phyloP scores from a whole-genome alignment of 163 green algal species.

The Botryococcus braunii region DNA sequence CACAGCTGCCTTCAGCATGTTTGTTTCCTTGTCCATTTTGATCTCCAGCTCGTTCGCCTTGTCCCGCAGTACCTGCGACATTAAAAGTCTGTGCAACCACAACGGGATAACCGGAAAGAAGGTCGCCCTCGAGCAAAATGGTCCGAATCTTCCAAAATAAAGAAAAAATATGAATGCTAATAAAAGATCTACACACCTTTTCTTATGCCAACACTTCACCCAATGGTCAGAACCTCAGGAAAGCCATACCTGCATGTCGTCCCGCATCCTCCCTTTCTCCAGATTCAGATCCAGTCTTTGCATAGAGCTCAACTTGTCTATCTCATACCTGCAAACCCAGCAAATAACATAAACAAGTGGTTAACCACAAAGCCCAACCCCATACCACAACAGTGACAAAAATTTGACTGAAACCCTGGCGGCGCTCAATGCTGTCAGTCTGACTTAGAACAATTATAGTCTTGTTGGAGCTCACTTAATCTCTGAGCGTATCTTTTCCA shows the following conservation, averaged over 20 bases:
- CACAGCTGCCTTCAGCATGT: constrained; percentile 69
- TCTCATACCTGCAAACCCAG: constrained; percentile 68
- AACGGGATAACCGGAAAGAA: too few relatives aligned
- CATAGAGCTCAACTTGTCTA: constrained; percentile 88
- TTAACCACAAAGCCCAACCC: background rate
- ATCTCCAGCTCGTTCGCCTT: constrained; percentile 81
- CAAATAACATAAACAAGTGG: background rate
- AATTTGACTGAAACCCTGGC: background rate
- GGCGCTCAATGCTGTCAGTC: background rate
- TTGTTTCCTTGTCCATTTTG: constrained; percentile 77
- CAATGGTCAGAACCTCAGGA: background rate
- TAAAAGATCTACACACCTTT: background rate
- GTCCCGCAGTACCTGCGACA: constrained; percentile 64
- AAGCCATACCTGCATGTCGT: constrained; percentile 51
- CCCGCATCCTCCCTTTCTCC: constrained; percentile 78
- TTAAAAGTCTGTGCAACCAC: too few relatives aligned
- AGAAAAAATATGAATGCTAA: background rate
- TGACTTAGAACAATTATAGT: background rate
- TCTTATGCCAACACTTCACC: too few relatives aligned
- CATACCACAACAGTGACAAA: background rate
- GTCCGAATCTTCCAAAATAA: too few relatives aligned
- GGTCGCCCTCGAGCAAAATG: too few relatives aligned
- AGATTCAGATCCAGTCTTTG: constrained; percentile 92
- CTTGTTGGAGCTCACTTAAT: constrained; percentile 47
- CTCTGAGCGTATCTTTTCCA: constrained; percentile 84